Percentiles rank a stretch among this genome's conserved stretches.
Conservation (phyloP, 139 green algal species). For the Coelastrella sp. region DNA sequence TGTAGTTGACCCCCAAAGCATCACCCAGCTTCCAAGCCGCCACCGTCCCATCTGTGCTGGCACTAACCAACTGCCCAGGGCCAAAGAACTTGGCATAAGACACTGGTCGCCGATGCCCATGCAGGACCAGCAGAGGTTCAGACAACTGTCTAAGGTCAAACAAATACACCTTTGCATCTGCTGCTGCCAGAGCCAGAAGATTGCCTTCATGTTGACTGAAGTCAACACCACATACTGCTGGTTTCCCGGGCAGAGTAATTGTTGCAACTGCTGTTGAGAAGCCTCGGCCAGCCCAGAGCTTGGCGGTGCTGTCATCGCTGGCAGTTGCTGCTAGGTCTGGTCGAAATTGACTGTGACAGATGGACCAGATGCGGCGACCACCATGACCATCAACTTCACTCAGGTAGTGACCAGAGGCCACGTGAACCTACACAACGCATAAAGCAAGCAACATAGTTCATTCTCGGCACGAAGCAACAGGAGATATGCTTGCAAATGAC, state of each 20-base stretch:
- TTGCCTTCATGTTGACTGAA: constrained; percentile 71
- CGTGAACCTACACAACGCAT: constrained; percentile 63
- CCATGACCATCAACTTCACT: constrained; percentile 80
- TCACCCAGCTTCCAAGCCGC: constrained; percentile 71
- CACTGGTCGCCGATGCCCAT: constrained; percentile 72
- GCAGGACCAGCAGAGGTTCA: constrained; percentile 59
- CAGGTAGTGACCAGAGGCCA: constrained; percentile 63
- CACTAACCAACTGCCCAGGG: constrained; percentile 72
- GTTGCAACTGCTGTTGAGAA: constrained; percentile 50
- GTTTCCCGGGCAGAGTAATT: constrained; percentile 58
- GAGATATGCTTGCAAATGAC: too few species aligned
- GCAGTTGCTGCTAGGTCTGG: constrained; percentile 75
- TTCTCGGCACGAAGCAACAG: not conserved
- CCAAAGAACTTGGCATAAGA: constrained; percentile 90
- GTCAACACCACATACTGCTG: constrained; percentile 83
- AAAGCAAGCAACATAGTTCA: not conserved
- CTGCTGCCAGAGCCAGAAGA: constrained; percentile 82
- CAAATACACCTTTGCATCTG: constrained; percentile 85
- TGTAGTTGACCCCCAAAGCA: not conserved
- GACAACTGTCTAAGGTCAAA: constrained; percentile 79
- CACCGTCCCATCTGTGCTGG: constrained; percentile 88
- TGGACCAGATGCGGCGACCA: constrained; percentile 85
- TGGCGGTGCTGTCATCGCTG: constrained; percentile 89
- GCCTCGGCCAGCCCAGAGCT: constrained; percentile 73
- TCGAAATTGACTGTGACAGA: constrained; percentile 74